Conservation (phyloP, 2,329 filamentous ascomycete genomes). For the Fusarium pseudocircinatum region DNA sequence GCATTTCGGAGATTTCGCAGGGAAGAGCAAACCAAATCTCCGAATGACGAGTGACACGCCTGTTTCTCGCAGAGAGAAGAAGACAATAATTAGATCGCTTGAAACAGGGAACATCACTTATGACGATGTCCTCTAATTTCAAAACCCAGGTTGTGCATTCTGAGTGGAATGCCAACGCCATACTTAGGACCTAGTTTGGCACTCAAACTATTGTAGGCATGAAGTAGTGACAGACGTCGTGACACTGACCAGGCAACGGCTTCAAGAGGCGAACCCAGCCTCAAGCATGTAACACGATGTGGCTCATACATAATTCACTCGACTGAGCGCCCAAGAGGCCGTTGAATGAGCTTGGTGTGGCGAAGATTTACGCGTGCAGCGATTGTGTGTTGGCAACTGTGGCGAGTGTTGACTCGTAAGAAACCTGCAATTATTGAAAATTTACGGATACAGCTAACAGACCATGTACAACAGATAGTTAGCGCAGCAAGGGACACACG, state of each 20-base stretch:
- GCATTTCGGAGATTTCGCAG: conserved; percentile 35
- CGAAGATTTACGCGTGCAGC: conserved; percentile 19
- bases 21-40: conserved; percentile 39
- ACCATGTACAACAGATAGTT: not conserved
- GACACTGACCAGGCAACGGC: conserved; percentile 19
- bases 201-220: not conserved
- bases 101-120: conserved; percentile 25
- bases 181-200: not conserved
- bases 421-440: conserved; percentile 1
- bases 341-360: conserved; percentile 11
- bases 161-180: conserved; percentile 12
- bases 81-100: not conserved
- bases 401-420: conserved; percentile 12
- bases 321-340: conserved; percentile 1
- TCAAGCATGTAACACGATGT: conserved; percentile 1
- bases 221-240: conserved; percentile 2
- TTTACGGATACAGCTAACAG: not conserved
- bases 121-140: conserved; percentile 17
- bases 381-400: conserved; percentile 20
- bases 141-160: not conserved
- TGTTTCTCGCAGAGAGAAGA: not conserved
- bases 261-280: not conserved
- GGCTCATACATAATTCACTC: not conserved
- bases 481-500: conserved; percentile 4
- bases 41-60: conserved; percentile 25